These are phyloP conservation scores for Aurantiochytrium sp. DNA, from an alignment of 108 stramenopile species.

Conservation along the genomic window DNA sequence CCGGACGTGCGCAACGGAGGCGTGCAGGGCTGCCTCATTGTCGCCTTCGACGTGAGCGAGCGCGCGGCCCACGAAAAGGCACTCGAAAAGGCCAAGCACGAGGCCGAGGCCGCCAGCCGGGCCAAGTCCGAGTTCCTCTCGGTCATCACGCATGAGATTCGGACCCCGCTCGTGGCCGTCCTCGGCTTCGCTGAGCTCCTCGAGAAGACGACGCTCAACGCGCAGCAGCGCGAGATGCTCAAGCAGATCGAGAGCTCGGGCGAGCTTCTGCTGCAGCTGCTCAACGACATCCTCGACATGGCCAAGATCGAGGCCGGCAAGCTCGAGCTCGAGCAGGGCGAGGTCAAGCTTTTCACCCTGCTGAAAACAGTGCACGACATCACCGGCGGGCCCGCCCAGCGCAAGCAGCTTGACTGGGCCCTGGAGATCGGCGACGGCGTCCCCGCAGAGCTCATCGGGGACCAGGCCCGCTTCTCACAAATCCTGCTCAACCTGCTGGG, in stretches of 20 bases:
- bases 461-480: background rate
- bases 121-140: slow-evolving; percentile 55
- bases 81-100: slow-evolving; percentile 35
- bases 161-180: slow-evolving; percentile 68
- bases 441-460: background rate
- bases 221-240: background rate
- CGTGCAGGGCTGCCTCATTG: background rate
- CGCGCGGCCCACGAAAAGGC: background rate
- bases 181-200: slow-evolving; percentile 61
- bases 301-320: slow-evolving; percentile 57
- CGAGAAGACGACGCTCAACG: slow-evolving; percentile 30
- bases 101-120: slow-evolving; percentile 41
- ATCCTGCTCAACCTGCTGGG: background rate
- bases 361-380: background rate
- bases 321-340: background rate
- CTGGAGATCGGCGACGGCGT: background rate
- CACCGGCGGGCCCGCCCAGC: background rate
- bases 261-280: slow-evolving; percentile 44
- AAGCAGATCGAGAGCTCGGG: slow-evolving; percentile 36
- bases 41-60: background rate
- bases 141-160: slow-evolving; percentile 60
- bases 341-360: background rate
- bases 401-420: background rate
- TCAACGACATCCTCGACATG: slow-evolving; percentile 60
- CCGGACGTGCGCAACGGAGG: background rate